Percentiles rank a stretch among this genome's conserved stretches.
Conservation (phyloP, 441 rosid species). For the Hypseocharis bilobata region DNA sequence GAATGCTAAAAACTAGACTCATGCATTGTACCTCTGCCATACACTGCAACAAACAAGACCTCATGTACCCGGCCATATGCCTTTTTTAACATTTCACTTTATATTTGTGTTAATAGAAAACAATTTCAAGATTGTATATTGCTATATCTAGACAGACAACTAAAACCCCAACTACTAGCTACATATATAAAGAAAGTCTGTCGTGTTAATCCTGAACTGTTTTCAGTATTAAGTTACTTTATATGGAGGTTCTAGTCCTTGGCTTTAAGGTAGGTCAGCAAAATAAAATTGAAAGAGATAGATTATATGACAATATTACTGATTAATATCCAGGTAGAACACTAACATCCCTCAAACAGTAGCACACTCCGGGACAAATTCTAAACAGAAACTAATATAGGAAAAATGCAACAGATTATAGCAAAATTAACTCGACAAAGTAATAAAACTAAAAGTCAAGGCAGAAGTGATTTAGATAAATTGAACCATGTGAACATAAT, state of each 20-base stretch:
- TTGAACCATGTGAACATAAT: not conserved
- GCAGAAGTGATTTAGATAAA: not conserved
- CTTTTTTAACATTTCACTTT: not conserved
- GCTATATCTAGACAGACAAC: not conserved
- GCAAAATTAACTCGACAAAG: not conserved
- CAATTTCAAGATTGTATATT: not conserved
- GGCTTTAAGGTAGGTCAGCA: not conserved
- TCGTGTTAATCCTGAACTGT: not conserved
- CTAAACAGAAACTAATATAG: not conserved
- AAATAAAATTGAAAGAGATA: not conserved
- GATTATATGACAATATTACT: not conserved
- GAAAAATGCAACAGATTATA: not conserved
- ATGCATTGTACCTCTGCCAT: not conserved
- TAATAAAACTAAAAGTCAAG: not conserved
- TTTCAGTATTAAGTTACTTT: too few relatives aligned
- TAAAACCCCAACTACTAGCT: not conserved
- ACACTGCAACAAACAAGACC: not conserved
- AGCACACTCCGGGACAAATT: not conserved
- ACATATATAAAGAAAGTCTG: not conserved
- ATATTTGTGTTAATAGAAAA: not conserved
- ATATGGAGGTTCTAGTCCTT: too few relatives aligned
- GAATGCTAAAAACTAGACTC: not conserved
- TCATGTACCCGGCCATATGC: not conserved
- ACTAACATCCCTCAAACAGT: not conserved
- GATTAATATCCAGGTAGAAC: not conserved